Conservation (phyloP, 345 rosid species). For the Murraya paniculata region DNA sequence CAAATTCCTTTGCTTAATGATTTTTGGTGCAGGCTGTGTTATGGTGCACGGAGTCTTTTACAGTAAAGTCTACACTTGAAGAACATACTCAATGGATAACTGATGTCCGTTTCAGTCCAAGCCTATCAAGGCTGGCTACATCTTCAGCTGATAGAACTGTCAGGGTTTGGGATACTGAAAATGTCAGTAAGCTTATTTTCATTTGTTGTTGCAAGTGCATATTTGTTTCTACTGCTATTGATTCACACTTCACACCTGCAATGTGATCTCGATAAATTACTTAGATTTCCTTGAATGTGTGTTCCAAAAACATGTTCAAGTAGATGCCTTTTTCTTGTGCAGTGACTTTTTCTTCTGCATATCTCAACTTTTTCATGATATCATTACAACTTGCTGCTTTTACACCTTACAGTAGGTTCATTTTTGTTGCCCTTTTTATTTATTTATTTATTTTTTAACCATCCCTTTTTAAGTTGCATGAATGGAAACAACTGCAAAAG, state of each 20-base stretch:
- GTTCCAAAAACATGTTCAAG: background rate
- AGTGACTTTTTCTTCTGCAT: background rate
- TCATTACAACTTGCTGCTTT: background rate
- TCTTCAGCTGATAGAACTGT: conserved; percentile 71
- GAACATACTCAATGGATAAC: conserved; percentile 63
- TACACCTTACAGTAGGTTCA: background rate
- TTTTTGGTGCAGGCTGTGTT: conserved; percentile 45
- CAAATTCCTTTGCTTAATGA: conserved; percentile 4
- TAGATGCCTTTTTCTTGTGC: background rate
- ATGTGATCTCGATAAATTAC: background rate
- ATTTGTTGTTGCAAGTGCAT: conserved; percentile 8
- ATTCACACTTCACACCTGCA: too few relatives aligned
- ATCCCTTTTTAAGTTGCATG: background rate
- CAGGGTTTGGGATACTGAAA: conserved; percentile 67
- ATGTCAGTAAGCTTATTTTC: conserved; percentile 35
- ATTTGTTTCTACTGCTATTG: background rate
- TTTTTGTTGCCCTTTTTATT: too few relatives aligned
- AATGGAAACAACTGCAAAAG: background rate
- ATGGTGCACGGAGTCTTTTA: conserved; percentile 60
- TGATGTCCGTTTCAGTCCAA: conserved; percentile 69
- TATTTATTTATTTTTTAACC: too few relatives aligned
- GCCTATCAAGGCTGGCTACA: conserved; percentile 56
- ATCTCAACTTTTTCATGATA: background rate
- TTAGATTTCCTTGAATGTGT: background rate
- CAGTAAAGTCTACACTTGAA: conserved; percentile 46